Evolutionary conservation across 768 basidiomycete species (phyloP).

Genomic region (Lyophyllum decastes): DNA sequence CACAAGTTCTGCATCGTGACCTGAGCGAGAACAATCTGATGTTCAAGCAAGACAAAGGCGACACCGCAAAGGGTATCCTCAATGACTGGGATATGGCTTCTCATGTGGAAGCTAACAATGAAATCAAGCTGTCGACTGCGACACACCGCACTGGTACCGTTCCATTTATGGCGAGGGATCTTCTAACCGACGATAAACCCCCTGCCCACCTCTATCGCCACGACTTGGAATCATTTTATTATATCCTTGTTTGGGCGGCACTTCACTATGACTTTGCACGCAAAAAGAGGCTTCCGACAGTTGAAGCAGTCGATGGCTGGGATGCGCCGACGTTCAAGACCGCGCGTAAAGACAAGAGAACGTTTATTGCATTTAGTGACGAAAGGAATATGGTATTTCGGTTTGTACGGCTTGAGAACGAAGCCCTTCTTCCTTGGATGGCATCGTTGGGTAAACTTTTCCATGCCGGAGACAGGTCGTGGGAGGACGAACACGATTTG

Average conservation of each 20-base stretch:
- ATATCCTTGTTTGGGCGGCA: conserved; percentile 25
- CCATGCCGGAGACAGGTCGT: not conserved
- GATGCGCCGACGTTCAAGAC: not conserved
- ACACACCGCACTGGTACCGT: conserved; percentile 27
- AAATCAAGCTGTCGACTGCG: conserved; percentile 6
- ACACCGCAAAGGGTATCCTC: conserved; percentile 22
- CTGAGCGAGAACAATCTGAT: conserved; percentile 33
- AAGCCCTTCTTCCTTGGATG: not conserved
- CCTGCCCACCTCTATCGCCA: conserved; percentile 13
- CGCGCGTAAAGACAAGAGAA: not conserved
- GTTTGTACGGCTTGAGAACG: not conserved
- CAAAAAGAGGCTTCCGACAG: not conserved
- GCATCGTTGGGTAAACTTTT: not conserved
- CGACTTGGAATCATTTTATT: conserved; percentile 29
- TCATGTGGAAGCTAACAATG: conserved; percentile 6
- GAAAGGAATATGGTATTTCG: not conserved
- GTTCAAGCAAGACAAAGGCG: conserved; percentile 11
- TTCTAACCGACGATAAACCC: conserved; percentile 15
- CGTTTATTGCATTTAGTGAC: not conserved
- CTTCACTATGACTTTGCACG: conserved; percentile 19
- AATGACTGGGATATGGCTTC: conserved; percentile 30
- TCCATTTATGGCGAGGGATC: conserved; percentile 30
- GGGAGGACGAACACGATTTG: not conserved
- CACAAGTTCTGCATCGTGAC: conserved; percentile 30
- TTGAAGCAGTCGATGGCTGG: not conserved